A percentile compares a stretch with the other conserved stretches of the same genome.
Evolutionary conservation across 768 basidiomycete species (phyloP).

Genomic region (Polyporus arcularius): DNA sequence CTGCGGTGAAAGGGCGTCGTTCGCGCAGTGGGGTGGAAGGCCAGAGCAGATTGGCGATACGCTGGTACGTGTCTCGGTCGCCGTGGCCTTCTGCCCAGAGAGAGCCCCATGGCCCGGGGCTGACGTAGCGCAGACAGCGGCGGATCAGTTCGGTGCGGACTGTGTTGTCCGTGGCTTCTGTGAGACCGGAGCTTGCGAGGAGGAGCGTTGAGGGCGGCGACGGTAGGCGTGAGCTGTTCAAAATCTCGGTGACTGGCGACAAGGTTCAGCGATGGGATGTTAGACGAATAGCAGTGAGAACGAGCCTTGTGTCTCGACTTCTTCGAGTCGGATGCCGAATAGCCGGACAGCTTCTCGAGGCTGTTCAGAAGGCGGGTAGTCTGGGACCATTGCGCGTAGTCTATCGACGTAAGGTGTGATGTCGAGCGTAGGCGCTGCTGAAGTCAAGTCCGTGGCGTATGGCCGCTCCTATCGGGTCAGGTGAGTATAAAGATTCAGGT

Average conservation of each 20-base stretch:
- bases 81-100: constrained; percentile 61
- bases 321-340: constrained; percentile 28
- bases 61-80: constrained; percentile 43
- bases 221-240: constrained; percentile 18
- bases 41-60: constrained; percentile 55
- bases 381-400: constrained; percentile 3
- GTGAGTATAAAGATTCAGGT: background rate
- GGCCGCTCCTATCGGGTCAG: background rate
- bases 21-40: constrained; percentile 17
- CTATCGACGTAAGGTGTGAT: constrained; percentile 1
- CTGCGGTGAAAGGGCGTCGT: constrained; percentile 49
- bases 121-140: constrained; percentile 64
- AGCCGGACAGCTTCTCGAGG: constrained; percentile 12
- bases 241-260: constrained; percentile 17
- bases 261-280: background rate
- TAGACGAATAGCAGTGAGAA: background rate
- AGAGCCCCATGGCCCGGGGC: constrained; percentile 78
- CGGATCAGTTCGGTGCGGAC: constrained; percentile 32
- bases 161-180: constrained; percentile 15
- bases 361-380: background rate
- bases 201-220: constrained; percentile 32
- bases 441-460: no score
- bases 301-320: constrained; percentile 49
- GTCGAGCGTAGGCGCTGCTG: background rate
- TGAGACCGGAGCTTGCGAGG: constrained; percentile 20